Evolutionary conservation across 2,329 filamentous ascomycete genomes (phyloP), one percentile per base, ranked within the genome.

Genomic region (Xylaria sp.): DNA sequence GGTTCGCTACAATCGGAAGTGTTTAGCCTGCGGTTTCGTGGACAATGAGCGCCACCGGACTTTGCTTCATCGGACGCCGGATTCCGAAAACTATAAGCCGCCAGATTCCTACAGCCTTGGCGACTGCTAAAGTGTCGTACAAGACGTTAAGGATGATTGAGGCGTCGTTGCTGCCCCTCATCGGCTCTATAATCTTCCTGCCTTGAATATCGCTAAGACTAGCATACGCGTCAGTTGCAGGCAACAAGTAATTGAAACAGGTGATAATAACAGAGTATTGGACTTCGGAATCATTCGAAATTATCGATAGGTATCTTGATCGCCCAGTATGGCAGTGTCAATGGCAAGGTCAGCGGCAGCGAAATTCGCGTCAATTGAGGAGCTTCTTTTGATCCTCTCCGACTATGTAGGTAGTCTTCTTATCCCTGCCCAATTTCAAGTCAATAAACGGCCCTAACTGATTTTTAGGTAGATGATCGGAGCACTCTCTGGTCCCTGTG

Each of bases 361-460:
- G 7, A 63, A 38, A 36, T 69, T 69, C 28, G 64, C 67, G 28
- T 63, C 64, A 11, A 67, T 69, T 15, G 67, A 67, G 44, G 67
- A 69, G 67, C 57, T 69, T 11, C 64, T 69, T 13, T 36, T 69
- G 3, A 58, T 69, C 15, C 56, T 69, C 15, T 42, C 56, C 15
- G 64, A 69, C n/a, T 62, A 67, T 54, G 67, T 69, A 57, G 7
- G 56, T 61, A 20, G 40, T 3, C 17, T 28, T 15, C 17, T 28
- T 11, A 10, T 28, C 36, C 28, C 5, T 4, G 20, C 28, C 36
- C 11, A 38, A 38, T 38, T 13, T 36, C 26, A 17, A 48, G 11
- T 17, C 11, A 20, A 53, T 33, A 9, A 23, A 40, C 17, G 17
- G 6, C 10, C 48, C 54, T 67, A 2, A 67, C 10, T 6, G 6